Conservation (phyloP, 139 green algal genomes). For the Chlorella vulgaris region DNA sequence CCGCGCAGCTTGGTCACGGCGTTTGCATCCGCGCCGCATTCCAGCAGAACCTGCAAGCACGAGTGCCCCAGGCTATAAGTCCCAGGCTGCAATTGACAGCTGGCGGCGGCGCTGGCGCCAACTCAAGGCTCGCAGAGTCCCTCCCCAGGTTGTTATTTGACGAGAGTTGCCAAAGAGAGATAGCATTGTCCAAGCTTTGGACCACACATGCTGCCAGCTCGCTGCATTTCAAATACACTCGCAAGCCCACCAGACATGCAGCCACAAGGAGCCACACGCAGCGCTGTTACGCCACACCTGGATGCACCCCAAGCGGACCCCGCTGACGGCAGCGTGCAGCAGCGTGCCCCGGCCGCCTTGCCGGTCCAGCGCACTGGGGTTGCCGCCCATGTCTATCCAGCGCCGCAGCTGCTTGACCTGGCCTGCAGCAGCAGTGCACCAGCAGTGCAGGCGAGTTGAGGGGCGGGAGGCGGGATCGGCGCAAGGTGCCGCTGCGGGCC, state of each 20-base stretch:
- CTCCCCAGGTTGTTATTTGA: no score
- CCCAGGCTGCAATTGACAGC: neutral
- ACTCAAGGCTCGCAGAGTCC: no score
- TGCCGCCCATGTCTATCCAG: constrained; percentile 5
- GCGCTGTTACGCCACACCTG: neutral
- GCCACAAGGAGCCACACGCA: neutral
- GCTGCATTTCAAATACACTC: no score
- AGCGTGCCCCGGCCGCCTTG: constrained; percentile 21
- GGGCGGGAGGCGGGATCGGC: neutral
- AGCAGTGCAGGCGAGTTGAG: neutral
- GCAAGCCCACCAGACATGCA: no score
- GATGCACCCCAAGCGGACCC: neutral
- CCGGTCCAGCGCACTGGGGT: constrained; percentile 3
- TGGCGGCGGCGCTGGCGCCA: no score
- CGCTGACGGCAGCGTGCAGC: neutral
- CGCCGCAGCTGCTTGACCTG: constrained; percentile 15
- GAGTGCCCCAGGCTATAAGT: no score
- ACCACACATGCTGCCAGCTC: no score
- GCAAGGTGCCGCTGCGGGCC: neutral
- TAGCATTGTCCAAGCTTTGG: no score
- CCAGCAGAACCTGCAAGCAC: neutral
- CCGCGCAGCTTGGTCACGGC: constrained; percentile 18
- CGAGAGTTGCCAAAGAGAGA: no score
- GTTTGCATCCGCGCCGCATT: neutral
- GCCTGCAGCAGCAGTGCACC: neutral